These are phyloP conservation scores for Metarhizium humberi DNA, from an alignment of 2,329 filamentous ascomycete genomes.

Conservation along the genomic window DNA sequence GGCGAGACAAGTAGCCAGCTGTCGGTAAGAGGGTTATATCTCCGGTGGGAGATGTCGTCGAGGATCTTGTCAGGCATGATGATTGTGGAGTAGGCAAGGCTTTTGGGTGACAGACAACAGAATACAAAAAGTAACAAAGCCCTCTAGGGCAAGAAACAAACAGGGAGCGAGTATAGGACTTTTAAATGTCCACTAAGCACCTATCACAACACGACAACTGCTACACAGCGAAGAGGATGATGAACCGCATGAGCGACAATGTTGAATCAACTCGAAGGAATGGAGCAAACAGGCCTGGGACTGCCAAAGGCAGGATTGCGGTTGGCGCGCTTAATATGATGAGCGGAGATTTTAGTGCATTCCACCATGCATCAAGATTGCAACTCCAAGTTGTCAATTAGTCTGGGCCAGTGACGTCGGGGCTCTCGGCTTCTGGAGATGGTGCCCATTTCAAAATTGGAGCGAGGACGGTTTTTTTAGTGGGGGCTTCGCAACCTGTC, in stretches of 20 bases:
- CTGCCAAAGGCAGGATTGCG: neutral
- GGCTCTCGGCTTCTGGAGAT: too few relatives aligned
- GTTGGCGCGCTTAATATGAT: slow-evolving; percentile 1
- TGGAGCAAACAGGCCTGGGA: neutral
- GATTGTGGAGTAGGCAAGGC: neutral
- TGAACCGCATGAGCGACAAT: neutral
- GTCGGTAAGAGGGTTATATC: slow-evolving; percentile 84
- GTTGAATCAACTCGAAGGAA: neutral
- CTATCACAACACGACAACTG: neutral
- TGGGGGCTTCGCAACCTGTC: too few relatives aligned
- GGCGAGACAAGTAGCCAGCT: slow-evolving; percentile 93
- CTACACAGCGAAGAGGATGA: neutral
- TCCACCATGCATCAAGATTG: too few relatives aligned
- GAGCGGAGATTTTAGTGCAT: too few relatives aligned
- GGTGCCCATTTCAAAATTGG: too few relatives aligned
- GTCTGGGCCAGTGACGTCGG: too few relatives aligned
- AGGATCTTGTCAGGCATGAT: slow-evolving; percentile 67
- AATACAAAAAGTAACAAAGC: neutral
- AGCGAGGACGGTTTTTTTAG: too few relatives aligned
- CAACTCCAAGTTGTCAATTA: too few relatives aligned
- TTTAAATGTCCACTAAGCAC: neutral
- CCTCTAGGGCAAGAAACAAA: neutral
- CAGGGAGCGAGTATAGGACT: neutral
- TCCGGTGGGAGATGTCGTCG: slow-evolving; percentile 91
- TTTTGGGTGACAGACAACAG: neutral